These are phyloP conservation scores for Suillus lakei DNA, from an alignment of 768 basidiomycete genomes.

Conservation along the genomic window DNA sequence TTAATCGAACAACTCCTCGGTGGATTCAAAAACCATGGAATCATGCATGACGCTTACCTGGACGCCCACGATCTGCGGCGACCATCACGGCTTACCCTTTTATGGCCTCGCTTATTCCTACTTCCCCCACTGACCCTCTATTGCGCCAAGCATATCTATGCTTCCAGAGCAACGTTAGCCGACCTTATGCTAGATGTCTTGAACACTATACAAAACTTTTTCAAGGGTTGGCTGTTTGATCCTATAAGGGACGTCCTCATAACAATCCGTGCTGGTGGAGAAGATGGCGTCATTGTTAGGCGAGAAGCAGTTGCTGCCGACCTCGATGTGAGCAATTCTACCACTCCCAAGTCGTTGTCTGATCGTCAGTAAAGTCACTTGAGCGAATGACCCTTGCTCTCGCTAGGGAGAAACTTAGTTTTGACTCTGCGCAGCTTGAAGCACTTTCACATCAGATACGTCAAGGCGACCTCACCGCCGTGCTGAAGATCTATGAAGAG, in stretches of 20 bases:
- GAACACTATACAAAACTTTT: constrained; percentile 74
- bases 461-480: constrained; percentile 84
- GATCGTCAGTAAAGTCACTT: constrained; percentile 62
- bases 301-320: constrained; percentile 86
- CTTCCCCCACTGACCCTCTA: constrained; percentile 71
- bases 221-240: constrained; percentile 84
- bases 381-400: constrained; percentile 92
- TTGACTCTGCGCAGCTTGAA: constrained; percentile 65
- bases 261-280: constrained; percentile 83
- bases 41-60: constrained; percentile 35
- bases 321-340: constrained; percentile 60
- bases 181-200: constrained; percentile 61
- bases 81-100: constrained; percentile 67
- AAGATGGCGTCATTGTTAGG: constrained; percentile 74
- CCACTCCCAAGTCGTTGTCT: constrained; percentile 3
- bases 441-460: constrained; percentile 68
- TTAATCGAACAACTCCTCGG: constrained; percentile 22
- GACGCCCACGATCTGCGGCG: constrained; percentile 52
- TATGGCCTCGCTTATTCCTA: constrained; percentile 85
- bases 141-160: constrained; percentile 53
- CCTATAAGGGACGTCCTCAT: constrained; percentile 82
- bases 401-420: constrained; percentile 78
- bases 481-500: constrained; percentile 87
- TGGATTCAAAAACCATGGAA: constrained; percentile 32
- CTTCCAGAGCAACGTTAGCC: constrained; percentile 60